phyloP scores from a whole-genome alignment of 306 rosid species.

The Malus asiatica region DNA sequence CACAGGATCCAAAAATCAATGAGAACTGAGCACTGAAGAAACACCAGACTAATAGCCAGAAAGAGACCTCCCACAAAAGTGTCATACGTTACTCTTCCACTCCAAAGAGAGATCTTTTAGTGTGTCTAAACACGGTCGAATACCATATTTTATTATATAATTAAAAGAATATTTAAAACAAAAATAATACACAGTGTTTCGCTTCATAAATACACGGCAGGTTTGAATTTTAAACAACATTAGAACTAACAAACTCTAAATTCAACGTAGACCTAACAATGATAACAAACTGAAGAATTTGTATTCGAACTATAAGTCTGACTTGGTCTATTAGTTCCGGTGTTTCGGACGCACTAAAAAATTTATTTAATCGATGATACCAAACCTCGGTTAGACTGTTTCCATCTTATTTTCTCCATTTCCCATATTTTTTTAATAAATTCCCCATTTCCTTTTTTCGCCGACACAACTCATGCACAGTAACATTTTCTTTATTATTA shows the following conservation, averaged over 20 bases:
- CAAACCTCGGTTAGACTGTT: not conserved
- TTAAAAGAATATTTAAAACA: too few species aligned
- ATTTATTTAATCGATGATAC: not conserved
- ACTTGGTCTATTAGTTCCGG: too few species aligned
- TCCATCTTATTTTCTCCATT: conserved; percentile 6
- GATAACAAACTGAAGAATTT: too few species aligned
- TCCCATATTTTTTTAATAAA: not conserved
- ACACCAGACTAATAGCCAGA: not conserved
- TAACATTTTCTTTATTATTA: not conserved
- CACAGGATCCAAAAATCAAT: conserved; percentile 19
- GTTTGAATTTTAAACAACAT: too few species aligned
- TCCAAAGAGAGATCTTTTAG: not conserved
- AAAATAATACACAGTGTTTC: too few species aligned
- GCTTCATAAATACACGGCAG: too few species aligned
- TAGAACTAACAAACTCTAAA: too few species aligned
- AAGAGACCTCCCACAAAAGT: conserved; percentile 7
- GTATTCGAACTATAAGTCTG: too few species aligned
- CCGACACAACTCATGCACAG: conserved; percentile 48
- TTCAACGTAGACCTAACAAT: too few species aligned
- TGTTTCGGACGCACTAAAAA: too few species aligned
- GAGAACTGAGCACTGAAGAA: not conserved
- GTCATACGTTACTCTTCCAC: conserved; percentile 4
- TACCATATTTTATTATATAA: too few species aligned
- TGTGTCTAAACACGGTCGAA: rapidly evolving
- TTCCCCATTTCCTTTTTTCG: conserved; percentile 14